Evolutionary conservation across 352 stramenopile genomes (phyloP), one percentile per base, ranked within the genome.

Genomic region (Globisporangium apiculatum): DNA sequence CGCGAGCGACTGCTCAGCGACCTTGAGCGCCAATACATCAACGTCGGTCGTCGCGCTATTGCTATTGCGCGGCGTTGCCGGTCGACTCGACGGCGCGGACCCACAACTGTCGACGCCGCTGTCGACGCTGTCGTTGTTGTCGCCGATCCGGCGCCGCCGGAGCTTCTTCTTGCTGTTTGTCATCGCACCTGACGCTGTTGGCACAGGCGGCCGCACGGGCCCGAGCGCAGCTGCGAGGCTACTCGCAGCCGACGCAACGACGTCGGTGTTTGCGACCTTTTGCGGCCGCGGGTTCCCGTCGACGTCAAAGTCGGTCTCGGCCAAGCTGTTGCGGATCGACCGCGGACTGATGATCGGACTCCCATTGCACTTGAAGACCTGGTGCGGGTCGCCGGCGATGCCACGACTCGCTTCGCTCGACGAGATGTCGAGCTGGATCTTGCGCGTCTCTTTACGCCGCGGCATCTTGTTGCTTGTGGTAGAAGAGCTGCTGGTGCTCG

Each of bases 301-400:
- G 15, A 80, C 55, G 15, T 72, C 75, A 48, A 73, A 79, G 51
- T 82, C 68, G 35, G 76, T 68, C 55, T 87, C 79, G 9, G 72
- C 70, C 18, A 89, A 66, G 17, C 71, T 85, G 58, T 85, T 83
- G 51, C 73, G 75, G 63, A 89, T 87, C 11, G 75, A 77, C 1
- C 77, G 62, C n/a, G 80, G 80, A 49, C 80, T 90, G 52, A 88
- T 83, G 45, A 83, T 88, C 14, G 75, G 72, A 42, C 64, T 79
- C 48, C 75, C 75, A 51, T 84, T 83, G 43, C 71, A 64, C 58
- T 76, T 78, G 54, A 87, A 81, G n/a, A 84, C 67, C 54, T 75
- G 63, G 46, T 83, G 72, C 47, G 67, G 58, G 51, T 80, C 74
- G n/a, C 63, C 61, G 40, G 73, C 66, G 1, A 52, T 61, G 4